These are phyloP conservation scores for Abrus precatorius DNA, from an alignment of 306 rosid species.

Conservation along the genomic window DNA sequence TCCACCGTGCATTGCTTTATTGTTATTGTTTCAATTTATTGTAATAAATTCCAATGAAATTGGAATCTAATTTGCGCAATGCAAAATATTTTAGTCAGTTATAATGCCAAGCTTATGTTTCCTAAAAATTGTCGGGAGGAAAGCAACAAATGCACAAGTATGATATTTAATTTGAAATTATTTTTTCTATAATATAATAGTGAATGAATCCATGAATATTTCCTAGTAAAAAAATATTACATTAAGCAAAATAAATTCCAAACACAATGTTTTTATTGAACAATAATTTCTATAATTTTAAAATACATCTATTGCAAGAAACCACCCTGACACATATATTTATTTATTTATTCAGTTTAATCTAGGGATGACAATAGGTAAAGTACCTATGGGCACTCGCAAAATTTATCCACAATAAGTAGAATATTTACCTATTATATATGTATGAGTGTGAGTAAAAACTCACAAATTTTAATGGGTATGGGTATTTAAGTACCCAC, in stretches of 20 bases:
- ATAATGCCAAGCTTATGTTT: conserved; percentile 78
- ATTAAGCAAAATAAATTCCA: background rate
- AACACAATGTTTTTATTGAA: background rate
- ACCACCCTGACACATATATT: too few species aligned
- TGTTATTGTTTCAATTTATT: conserved; percentile 6
- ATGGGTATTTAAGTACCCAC: too few species aligned
- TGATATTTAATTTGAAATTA: background rate
- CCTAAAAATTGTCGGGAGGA: conserved; percentile 71
- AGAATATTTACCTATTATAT: too few species aligned
- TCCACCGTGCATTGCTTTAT: background rate
- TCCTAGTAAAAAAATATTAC: background rate
- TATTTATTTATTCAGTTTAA: too few species aligned
- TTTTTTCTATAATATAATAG: background rate
- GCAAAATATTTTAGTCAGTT: conserved; percentile 63
- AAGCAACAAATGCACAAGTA: conserved; percentile 71
- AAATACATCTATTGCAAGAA: too few species aligned
- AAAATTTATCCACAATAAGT: too few species aligned
- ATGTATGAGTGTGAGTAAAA: too few species aligned
- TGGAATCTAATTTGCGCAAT: conserved; percentile 36
- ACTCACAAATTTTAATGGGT: too few species aligned
- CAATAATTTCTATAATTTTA: background rate
- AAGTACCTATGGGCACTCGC: too few species aligned
- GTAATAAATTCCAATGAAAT: conserved; percentile 33
- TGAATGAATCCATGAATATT: background rate
- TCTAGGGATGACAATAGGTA: too few species aligned